Evolutionary conservation across 805 yeast species (phyloP).

Genomic region (Metschnikowia anglica): DNA sequence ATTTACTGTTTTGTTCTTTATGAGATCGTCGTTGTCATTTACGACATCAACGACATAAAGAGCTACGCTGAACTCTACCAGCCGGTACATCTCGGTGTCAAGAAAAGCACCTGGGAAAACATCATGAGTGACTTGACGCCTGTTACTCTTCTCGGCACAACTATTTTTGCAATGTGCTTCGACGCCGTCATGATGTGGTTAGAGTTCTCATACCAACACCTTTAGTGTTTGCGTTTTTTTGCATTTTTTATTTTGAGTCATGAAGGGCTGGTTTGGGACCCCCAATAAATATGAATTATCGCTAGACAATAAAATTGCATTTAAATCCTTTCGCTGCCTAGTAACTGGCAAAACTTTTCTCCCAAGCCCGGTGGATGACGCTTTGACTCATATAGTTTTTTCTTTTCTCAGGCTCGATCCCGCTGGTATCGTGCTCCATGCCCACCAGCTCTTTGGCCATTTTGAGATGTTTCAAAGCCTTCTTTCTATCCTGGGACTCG

Average conservation of each 20-base stretch:
- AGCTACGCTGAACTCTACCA: slow-evolving; percentile 16
- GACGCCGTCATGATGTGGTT: slow-evolving; percentile 11
- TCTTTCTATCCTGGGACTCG: slow-evolving; percentile 6
- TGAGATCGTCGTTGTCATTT: slow-evolving; percentile 23
- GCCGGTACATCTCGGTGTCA: slow-evolving; percentile 13
- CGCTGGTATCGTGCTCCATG: neutral
- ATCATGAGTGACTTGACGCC: slow-evolving; percentile 1
- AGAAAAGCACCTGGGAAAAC: slow-evolving; percentile 3
- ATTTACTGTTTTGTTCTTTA: slow-evolving; percentile 34
- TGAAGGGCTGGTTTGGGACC: neutral
- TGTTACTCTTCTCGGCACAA: neutral
- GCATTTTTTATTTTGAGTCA: neutral
- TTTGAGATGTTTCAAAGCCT: neutral
- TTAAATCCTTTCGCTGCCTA: neutral
- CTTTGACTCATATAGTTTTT: neutral
- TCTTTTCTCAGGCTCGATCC: neutral
- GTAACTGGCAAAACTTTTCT: slow-evolving; percentile 6
- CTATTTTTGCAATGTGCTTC: slow-evolving; percentile 5
- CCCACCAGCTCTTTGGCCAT: slow-evolving; percentile 1
- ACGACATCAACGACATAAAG: slow-evolving; percentile 11
- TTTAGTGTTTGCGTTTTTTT: neutral
- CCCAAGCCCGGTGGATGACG: slow-evolving; percentile 4
- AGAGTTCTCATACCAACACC: slow-evolving; percentile 5
- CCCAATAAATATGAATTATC: neutral
- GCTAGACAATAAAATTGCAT: slow-evolving; percentile 1